Conservation (phyloP, 108 stramenopile species). For the Cyclotella choctawhatcheeana region DNA sequence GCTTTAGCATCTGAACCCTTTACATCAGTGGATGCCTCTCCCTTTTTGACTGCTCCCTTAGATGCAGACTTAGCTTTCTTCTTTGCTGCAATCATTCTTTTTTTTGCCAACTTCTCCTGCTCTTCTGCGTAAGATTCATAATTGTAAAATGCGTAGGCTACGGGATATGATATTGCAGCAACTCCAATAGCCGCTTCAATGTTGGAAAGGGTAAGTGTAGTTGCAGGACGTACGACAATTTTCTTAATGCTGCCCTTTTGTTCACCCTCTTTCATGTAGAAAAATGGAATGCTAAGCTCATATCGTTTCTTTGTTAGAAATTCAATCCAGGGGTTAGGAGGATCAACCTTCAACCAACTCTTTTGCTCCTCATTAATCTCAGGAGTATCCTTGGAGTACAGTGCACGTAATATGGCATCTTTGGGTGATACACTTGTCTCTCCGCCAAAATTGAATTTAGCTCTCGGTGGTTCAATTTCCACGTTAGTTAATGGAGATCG, state of each 20-base stretch:
- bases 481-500: constrained; percentile 30
- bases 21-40: background rate
- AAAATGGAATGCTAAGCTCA: constrained; percentile 11
- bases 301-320: constrained; percentile 44
- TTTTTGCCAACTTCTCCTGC: constrained; percentile 35
- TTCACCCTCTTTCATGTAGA: constrained; percentile 8
- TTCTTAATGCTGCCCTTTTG: constrained; percentile 7
- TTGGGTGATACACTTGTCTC: constrained; percentile 1
- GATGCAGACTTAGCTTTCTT: constrained; percentile 18
- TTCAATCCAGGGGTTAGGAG: constrained; percentile 31
- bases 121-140: constrained; percentile 38
- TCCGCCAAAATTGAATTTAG: background rate
- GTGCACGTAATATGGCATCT: constrained; percentile 46
- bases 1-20: no score
- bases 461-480: constrained; percentile 30
- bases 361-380: constrained; percentile 29
- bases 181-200: constrained; percentile 31
- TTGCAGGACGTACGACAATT: constrained; percentile 9
- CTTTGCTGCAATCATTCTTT: constrained; percentile 32
- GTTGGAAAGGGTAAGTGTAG: constrained; percentile 31
- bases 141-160: constrained; percentile 42
- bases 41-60: constrained; percentile 10
- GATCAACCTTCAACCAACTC: constrained; percentile 49
- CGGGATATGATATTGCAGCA: constrained; percentile 31
- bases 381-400: constrained; percentile 29